Evolutionary conservation across 805 yeast species (phyloP).

Genomic region (Sungouiozyma ichnusensis): DNA sequence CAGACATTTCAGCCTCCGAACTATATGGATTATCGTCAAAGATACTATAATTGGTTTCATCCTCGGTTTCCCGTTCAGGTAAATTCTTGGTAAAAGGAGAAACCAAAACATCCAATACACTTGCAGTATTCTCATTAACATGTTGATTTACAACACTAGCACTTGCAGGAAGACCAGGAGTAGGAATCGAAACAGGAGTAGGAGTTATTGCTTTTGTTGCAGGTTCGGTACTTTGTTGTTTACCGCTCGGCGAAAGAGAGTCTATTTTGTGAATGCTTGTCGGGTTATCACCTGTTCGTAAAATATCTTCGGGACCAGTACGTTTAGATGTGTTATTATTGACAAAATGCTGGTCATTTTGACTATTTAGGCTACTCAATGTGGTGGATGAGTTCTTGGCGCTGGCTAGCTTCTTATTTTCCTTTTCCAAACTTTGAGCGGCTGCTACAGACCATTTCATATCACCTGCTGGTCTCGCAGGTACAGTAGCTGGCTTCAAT

Average conservation of each 20-base stretch:
- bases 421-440: conserved; percentile 27
- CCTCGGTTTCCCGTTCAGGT: conserved; percentile 1
- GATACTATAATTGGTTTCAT: conserved; percentile 1
- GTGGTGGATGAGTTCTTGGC: conserved; percentile 2
- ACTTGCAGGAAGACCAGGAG: conserved; percentile 20
- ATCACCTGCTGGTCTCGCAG: conserved; percentile 43
- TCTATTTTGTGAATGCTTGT: background rate
- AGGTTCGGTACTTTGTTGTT: background rate
- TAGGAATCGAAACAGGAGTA: conserved; percentile 15
- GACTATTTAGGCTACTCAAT: conserved; percentile 1
- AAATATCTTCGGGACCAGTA: background rate
- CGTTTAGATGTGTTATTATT: background rate
- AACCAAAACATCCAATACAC: background rate
- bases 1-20: conserved; percentile 17
- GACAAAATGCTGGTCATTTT: background rate
- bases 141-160: conserved; percentile 18
- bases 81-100: background rate
- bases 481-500: conserved; percentile 44
- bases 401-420: conserved; percentile 9
- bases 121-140: conserved; percentile 7
- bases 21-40: conserved; percentile 2
- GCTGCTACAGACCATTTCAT: conserved; percentile 50
- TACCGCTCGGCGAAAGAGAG: background rate
- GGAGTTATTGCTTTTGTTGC: conserved; percentile 9
- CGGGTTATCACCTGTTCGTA: background rate